phyloP scores from a whole-genome alignment of 2,329 filamentous ascomycete species.

The Fusarium secorum region DNA sequence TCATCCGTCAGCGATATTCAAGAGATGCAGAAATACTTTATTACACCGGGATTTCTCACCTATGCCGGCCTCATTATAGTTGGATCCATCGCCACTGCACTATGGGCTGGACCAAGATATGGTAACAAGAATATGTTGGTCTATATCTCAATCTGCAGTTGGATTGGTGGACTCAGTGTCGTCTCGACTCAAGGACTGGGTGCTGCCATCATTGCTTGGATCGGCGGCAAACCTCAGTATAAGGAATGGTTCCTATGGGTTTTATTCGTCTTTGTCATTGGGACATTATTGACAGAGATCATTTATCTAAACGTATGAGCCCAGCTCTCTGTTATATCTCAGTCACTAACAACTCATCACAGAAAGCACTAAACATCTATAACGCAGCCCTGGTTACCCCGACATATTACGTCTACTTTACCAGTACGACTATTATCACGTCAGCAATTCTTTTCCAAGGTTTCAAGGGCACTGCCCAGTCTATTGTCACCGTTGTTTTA shows the following conservation, averaged over 20 bases:
- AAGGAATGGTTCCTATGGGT: slow-evolving; percentile 98
- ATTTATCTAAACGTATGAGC: slow-evolving; percentile 88
- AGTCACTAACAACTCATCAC: slow-evolving; percentile 46
- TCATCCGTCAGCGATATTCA: slow-evolving; percentile 88
- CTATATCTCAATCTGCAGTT: slow-evolving; percentile 94
- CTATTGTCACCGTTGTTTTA: slow-evolving; percentile 89
- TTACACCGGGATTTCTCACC: slow-evolving; percentile 83
- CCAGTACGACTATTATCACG: slow-evolving; percentile 91
- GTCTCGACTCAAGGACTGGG: slow-evolving; percentile 94
- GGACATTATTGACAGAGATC: slow-evolving; percentile 91
- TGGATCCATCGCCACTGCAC: slow-evolving; percentile 73
- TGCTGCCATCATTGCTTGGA: slow-evolving; percentile 88
- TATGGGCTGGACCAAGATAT: slow-evolving; percentile 86
- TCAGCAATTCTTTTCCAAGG: slow-evolving; percentile 92
- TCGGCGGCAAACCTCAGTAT: slow-evolving; percentile 83
- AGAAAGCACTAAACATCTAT: slow-evolving; percentile 99
- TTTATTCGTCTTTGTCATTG: slow-evolving; percentile 86
- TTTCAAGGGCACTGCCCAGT: slow-evolving; percentile 83
- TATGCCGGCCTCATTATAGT: slow-evolving; percentile 86
- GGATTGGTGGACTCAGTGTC: slow-evolving; percentile 92
- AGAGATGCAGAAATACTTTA: slow-evolving; percentile 88
- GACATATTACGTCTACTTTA: slow-evolving; percentile 99
- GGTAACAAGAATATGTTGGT: slow-evolving; percentile 98
- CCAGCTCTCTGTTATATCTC: background rate
- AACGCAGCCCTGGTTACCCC: slow-evolving; percentile 97